These are phyloP conservation scores for Boletellus deceptivus DNA, from an alignment of 1,284 basidiomycete species.

Conservation along the genomic window DNA sequence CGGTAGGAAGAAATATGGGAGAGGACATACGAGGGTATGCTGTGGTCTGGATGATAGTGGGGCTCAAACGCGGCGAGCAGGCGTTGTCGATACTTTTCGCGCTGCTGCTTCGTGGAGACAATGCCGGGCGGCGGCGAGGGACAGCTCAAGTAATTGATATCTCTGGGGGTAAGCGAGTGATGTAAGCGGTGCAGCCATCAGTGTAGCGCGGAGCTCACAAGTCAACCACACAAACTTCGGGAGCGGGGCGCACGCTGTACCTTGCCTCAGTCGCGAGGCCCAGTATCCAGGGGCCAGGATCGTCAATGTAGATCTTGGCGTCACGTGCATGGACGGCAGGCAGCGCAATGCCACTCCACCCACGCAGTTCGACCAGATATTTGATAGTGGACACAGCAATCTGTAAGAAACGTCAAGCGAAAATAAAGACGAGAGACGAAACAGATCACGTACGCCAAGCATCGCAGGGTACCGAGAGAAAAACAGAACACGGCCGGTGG, in stretches of 20 bases:
- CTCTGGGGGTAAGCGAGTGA: slow-evolving; percentile 42
- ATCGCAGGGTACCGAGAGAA: slow-evolving; percentile 89
- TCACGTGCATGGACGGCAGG: slow-evolving; percentile 87
- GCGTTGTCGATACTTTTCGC: slow-evolving; percentile 81
- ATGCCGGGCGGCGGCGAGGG: slow-evolving; percentile 74
- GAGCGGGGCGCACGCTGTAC: slow-evolving; percentile 69
- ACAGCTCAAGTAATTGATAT: slow-evolving; percentile 89
- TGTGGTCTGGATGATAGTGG: slow-evolving; percentile 81
- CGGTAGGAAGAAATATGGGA: background rate
- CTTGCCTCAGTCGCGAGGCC: slow-evolving; percentile 86
- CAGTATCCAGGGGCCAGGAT: slow-evolving; percentile 91
- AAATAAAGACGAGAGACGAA: background rate
- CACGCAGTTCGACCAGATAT: slow-evolving; percentile 90
- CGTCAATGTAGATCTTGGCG: slow-evolving; percentile 85
- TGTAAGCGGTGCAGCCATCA: background rate
- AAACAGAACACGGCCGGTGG: slow-evolving; percentile 89
- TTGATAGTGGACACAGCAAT: slow-evolving; percentile 87
- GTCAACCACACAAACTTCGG: slow-evolving; percentile 90
- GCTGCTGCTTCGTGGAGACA: slow-evolving; percentile 78
- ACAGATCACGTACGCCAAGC: slow-evolving; percentile 60
- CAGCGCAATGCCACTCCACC: slow-evolving; percentile 89
- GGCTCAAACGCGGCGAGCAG: slow-evolving; percentile 79
- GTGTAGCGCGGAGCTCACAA: slow-evolving; percentile 53
- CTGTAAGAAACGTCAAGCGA: slow-evolving; percentile 31
- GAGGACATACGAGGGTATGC: slow-evolving; percentile 62